These are phyloP conservation scores for Lipomyces orientalis DNA, from an alignment of 805 yeast genomes.

Conservation along the genomic window DNA sequence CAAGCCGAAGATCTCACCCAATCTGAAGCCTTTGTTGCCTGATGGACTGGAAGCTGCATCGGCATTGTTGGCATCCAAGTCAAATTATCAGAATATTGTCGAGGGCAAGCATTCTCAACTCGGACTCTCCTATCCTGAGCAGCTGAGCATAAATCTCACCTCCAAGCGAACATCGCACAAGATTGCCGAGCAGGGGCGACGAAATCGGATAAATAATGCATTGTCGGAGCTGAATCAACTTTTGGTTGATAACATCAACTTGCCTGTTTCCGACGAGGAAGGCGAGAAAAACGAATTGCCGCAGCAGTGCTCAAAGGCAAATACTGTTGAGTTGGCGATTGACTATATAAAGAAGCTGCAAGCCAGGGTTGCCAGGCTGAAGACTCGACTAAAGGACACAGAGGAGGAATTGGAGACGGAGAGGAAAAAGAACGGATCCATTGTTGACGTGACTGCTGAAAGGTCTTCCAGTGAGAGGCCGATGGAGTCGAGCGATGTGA, in stretches of 20 bases:
- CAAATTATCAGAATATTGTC: constrained; percentile 52
- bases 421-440: constrained; percentile 11
- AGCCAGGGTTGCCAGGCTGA: constrained; percentile 45
- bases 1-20: constrained; percentile 34
- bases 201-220: constrained; percentile 90
- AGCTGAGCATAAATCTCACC: constrained; percentile 47
- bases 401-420: constrained; percentile 14
- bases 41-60: constrained; percentile 35
- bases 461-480: neutral
- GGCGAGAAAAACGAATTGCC: constrained; percentile 52
- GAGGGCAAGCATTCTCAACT: constrained; percentile 52
- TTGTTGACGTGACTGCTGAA: neutral
- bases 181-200: constrained; percentile 93
- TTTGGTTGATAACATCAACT: constrained; percentile 55
- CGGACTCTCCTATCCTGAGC: constrained; percentile 51
- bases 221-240: constrained; percentile 72
- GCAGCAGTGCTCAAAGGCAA: constrained; percentile 69
- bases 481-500: neutral
- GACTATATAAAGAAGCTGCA: constrained; percentile 62
- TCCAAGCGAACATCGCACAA: constrained; percentile 77
- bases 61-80: constrained; percentile 47
- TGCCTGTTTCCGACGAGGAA: constrained; percentile 43
- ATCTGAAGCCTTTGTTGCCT: constrained; percentile 31
- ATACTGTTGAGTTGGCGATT: constrained; percentile 90
- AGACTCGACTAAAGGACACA: constrained; percentile 20